Percentiles rank a stretch among this genome's conserved stretches.
phyloP scores from a whole-genome alignment of 306 rosid genomes.

The Canavalia ensiformis region DNA sequence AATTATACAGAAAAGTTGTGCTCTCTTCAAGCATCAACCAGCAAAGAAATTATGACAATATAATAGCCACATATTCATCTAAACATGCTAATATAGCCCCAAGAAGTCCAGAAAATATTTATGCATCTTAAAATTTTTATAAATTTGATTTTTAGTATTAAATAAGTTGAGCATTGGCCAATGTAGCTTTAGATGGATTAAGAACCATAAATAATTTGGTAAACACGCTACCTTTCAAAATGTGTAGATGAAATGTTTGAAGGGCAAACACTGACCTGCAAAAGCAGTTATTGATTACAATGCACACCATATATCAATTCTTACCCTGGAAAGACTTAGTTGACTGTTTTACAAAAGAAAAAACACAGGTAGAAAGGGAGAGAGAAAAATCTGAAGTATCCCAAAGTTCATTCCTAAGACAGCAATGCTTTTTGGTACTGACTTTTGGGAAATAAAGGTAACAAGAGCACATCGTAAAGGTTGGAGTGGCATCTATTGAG shows the following conservation, averaged over 20 bases:
- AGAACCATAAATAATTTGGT: too few relatives aligned
- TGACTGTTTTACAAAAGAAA: background rate
- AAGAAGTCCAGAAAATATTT: background rate
- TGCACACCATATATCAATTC: background rate
- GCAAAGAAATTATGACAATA: background rate
- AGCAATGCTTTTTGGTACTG: too few relatives aligned
- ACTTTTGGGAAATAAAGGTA: too few relatives aligned
- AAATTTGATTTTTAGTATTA: background rate
- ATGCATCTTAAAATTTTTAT: background rate
- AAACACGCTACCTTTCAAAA: background rate
- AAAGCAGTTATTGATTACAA: conserved; percentile 15
- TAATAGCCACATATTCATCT: background rate
- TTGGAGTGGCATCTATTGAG: too few relatives aligned
- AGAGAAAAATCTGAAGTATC: background rate
- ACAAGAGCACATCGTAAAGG: too few relatives aligned
- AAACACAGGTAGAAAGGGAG: too few relatives aligned
- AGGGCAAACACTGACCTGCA: background rate
- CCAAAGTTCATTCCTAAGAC: background rate
- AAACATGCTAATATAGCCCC: background rate
- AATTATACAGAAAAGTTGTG: background rate
- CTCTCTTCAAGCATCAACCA: conserved; percentile 3
- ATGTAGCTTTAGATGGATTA: background rate
- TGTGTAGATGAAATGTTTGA: background rate
- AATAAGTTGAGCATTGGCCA: background rate
- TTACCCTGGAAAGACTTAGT: background rate